These are phyloP conservation scores for Eudorina sp. DNA, from an alignment of 139 green algal species.

Conservation along the genomic window DNA sequence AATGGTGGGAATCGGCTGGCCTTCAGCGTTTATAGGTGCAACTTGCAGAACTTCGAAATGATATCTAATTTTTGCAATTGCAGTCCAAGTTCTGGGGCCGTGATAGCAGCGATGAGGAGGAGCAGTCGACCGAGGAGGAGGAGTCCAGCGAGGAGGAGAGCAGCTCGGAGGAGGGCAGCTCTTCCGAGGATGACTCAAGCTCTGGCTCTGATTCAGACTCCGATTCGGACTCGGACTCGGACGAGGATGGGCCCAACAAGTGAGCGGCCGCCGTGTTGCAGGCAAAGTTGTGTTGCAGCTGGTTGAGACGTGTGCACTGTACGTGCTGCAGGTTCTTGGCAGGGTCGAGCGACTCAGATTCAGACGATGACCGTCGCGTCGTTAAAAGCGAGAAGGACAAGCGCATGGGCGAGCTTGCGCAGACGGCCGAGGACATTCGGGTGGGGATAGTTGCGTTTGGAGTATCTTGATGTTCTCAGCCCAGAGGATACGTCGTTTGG, in stretches of 20 bases:
- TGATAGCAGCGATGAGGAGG: conserved; percentile 73
- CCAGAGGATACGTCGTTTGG: background rate
- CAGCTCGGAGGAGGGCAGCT: conserved; percentile 25
- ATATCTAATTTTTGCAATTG: background rate
- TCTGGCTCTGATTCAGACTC: conserved; percentile 63
- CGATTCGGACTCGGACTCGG: conserved; percentile 60
- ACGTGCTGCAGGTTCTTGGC: conserved; percentile 77
- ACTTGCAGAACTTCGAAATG: background rate
- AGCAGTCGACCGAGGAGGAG: conserved; percentile 62
- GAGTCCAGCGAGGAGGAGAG: conserved; percentile 51
- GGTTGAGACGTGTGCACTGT: background rate
- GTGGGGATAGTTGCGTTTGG: too few species aligned
- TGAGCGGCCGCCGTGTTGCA: conserved; percentile 32
- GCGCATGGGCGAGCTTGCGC: conserved; percentile 86
- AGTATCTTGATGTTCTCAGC: too few species aligned
- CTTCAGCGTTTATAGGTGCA: too few species aligned
- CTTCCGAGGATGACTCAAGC: conserved; percentile 31
- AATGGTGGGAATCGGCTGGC: background rate
- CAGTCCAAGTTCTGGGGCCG: conserved; percentile 76
- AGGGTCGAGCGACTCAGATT: conserved; percentile 83
- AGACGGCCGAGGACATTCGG: conserved; percentile 90
- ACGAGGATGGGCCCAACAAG: conserved; percentile 62
- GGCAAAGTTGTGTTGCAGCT: background rate
- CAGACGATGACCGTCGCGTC: conserved; percentile 88
- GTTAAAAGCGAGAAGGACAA: conserved; percentile 89